Evolutionary conservation across 2,329 filamentous ascomycete genomes (phyloP), one percentile per base, ranked within the genome.

Genomic region (Monosporascus sp.): DNA sequence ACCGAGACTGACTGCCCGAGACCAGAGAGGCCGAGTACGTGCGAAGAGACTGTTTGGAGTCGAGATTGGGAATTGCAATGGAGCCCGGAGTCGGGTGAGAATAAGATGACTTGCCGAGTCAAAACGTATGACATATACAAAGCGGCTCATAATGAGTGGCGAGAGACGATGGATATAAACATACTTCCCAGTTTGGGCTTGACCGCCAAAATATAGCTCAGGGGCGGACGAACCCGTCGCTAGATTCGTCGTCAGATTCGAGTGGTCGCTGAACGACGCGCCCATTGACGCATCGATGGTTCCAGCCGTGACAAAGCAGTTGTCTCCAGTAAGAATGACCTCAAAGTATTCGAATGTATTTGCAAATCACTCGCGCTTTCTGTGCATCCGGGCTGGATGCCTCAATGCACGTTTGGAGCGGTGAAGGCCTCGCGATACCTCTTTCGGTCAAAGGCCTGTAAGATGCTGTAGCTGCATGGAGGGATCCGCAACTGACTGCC

Each of bases 381-480:
- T 50, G 51, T 55, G 51, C 50, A 53, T 51, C 50, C 46, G 53
- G 54, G 51, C 45, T 56, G 51, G 53, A 55, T 53, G 50, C 20
- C 52, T 59, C 50, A 52, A 60, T 50, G 55, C 51, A 54, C 49
- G 54, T 58, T 53, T 56, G 53, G 31, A 60, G 63, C 63, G 63
- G 63, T 65, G 63, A 65, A 53, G 57, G 54, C 54, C 46, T 64
- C 59, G 54, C 62, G 61, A 64, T 60, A 55, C 62, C 56, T 38
- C 47, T 64, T 63, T 60, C 38, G 62, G 62, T 51, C 54, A 54
- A 50, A 51, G 11, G 24, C 53, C 2, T 43, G 39, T 55, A 53
- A 52, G 48, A 55, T 53, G 54, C 50, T 52, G 58, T 47, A 48
- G 43, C 27, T 46, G 49, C 48, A 50, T 44, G 54, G 53, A 52